Conservation (phyloP, 176 grass and related monocot species). For the Carex scoparia region DNA sequence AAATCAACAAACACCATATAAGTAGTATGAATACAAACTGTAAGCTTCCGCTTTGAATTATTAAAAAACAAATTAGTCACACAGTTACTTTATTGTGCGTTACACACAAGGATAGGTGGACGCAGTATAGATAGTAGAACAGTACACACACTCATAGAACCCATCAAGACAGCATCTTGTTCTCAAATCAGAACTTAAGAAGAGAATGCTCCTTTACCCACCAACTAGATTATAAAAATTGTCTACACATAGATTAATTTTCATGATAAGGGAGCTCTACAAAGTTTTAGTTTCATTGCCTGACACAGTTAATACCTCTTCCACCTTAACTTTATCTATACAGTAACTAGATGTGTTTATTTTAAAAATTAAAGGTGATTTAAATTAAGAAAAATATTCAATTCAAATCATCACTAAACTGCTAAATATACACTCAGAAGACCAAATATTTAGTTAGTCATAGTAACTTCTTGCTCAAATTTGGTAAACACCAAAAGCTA, state of each 20-base stretch:
- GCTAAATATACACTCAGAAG: background rate
- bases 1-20: background rate
- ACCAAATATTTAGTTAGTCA: background rate
- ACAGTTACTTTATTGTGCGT: background rate
- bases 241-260: background rate
- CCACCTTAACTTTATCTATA: background rate
- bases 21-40: background rate
- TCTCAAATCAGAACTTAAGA: background rate
- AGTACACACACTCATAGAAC: background rate
- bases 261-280: background rate
- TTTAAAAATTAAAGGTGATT: background rate
- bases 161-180: background rate
- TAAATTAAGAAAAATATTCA: background rate
- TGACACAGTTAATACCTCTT: background rate
- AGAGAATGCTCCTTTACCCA: background rate
- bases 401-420: background rate
- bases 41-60: background rate
- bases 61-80: background rate
- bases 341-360: background rate
- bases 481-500: conserved; percentile 5
- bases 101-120: background rate
- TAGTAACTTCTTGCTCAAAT: background rate
- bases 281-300: background rate
- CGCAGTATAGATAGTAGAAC: background rate
- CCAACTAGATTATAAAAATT: background rate